phyloP scores from a whole-genome alignment of 129 eudicot species.

The sunflower (Helianthus annuus) region HanXRQr2.0-SUNRISE NC_035446.2:163705203-163705702 shows the following conservation, averaged over 20 bases:
- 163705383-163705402: constrained; percentile 45
- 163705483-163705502: constrained; percentile 35
- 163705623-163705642: constrained; percentile 56
- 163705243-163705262: constrained; percentile 44
- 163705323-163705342: constrained; percentile 47
- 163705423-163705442: constrained; percentile 69
- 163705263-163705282: constrained; percentile 40
- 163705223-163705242: constrained; percentile 20
- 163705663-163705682: constrained; percentile 56
- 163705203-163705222: constrained; percentile 18
- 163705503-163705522: constrained; percentile 31
- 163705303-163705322: constrained; percentile 37
- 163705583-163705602: constrained; percentile 43
- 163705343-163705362: constrained; percentile 47
- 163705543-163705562: constrained; percentile 69
- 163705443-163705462: constrained; percentile 46
- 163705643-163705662: constrained; percentile 65
- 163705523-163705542: constrained; percentile 65
- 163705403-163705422: constrained; percentile 52
- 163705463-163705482: constrained; percentile 47
- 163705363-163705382: constrained; percentile 45
- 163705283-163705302: constrained; percentile 41
- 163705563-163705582: constrained; percentile 46
- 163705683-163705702: constrained; percentile 58
- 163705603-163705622: constrained; percentile 46